Evolutionary conservation across 2,329 filamentous ascomycete genomes (phyloP).

Genomic region (Paraphoma chrysanthemicola): DNA sequence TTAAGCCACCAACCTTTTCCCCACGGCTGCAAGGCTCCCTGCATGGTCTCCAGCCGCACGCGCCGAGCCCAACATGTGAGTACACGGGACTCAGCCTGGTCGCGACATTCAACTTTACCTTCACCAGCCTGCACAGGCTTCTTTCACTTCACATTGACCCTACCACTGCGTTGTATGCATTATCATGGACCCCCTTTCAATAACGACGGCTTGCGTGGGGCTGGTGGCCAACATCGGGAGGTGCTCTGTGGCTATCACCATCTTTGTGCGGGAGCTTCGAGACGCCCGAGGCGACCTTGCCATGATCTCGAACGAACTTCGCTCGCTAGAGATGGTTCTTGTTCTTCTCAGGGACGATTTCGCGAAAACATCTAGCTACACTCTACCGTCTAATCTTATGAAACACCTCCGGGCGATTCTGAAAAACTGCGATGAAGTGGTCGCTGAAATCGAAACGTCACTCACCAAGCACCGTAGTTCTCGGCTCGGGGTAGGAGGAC

Average conservation of each 20-base stretch:
- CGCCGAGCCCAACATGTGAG: neutral
- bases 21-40: neutral
- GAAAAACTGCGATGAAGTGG: constrained; percentile 3
- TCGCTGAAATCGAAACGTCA: neutral
- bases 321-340: constrained; percentile 11
- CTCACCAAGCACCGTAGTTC: constrained; percentile 2
- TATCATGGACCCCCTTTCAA: constrained; percentile 11
- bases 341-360: constrained; percentile 9
- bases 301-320: constrained; percentile 11
- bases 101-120: neutral
- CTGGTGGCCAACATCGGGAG: constrained; percentile 4
- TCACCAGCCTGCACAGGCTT: neutral
- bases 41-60: neutral
- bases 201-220: constrained; percentile 5
- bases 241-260: neutral
- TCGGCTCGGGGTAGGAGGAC: neutral
- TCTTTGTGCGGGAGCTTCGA: constrained; percentile 15
- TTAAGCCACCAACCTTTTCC: neutral
- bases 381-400: neutral
- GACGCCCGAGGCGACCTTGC: constrained; percentile 17
- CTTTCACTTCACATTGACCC: neutral
- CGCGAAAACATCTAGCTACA: neutral
- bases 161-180: neutral
- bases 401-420: constrained; percentile 7
- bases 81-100: neutral